These are phyloP conservation scores for Calonectria multiphialidica DNA, from an alignment of 2,329 filamentous ascomycete species.

Conservation along the genomic window DNA sequence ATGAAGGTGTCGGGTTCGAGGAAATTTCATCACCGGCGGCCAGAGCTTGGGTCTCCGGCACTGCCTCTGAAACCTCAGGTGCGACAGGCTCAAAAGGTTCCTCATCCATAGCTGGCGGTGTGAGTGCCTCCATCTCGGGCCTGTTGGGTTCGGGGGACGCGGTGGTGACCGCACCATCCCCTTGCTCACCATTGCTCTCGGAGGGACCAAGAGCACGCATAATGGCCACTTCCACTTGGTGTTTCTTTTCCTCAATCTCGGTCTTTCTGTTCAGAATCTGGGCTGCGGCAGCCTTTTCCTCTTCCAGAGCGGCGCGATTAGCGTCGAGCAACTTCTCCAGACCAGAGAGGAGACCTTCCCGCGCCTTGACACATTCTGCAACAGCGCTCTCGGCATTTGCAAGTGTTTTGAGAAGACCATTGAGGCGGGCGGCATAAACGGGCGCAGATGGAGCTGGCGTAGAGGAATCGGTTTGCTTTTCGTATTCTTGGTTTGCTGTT, in stretches of 20 bases:
- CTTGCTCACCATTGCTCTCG: conserved; percentile 62
- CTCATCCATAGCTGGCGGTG: conserved; percentile 73
- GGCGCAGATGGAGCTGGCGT: conserved; percentile 81
- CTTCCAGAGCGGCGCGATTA: conserved; percentile 76
- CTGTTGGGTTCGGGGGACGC: conserved; percentile 73
- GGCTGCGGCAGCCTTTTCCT: conserved; percentile 75
- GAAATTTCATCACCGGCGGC: conserved; percentile 55
- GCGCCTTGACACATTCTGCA: conserved; percentile 88
- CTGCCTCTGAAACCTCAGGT: conserved; percentile 27
- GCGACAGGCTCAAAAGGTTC: conserved; percentile 38
- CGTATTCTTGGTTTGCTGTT: conserved; percentile 84
- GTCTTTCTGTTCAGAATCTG: conserved; percentile 75
- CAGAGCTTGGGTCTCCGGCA: conserved; percentile 31
- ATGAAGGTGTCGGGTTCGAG: conserved; percentile 56
- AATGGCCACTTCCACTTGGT: conserved; percentile 90
- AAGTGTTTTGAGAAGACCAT: conserved; percentile 88
- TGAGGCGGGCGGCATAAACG: conserved; percentile 91
- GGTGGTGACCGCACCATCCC: conserved; percentile 59
- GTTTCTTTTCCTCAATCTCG: conserved; percentile 84
- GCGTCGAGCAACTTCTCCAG: conserved; percentile 85
- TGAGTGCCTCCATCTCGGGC: conserved; percentile 87
- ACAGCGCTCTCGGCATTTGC: conserved; percentile 91
- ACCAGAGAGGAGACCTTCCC: conserved; percentile 80
- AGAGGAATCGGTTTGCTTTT: conserved; percentile 81
- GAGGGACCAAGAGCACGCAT: conserved; percentile 83